phyloP scores from a whole-genome alignment of 2,329 filamentous ascomycete species.

The Colletotrichum somersetense region DNA sequence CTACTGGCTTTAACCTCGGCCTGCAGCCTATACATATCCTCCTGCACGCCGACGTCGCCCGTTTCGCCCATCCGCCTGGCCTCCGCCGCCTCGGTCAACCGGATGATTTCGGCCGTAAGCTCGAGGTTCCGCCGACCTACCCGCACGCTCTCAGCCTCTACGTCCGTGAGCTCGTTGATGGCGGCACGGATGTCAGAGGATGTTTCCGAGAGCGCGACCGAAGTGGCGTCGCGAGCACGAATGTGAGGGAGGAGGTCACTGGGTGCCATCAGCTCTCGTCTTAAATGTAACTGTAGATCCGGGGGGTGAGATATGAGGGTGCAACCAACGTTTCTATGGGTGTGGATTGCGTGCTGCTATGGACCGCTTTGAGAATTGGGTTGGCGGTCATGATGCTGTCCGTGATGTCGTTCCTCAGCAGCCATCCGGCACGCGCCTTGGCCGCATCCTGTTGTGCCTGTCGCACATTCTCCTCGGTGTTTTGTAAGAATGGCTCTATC shows the following conservation, averaged over 20 bases:
- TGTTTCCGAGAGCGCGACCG: conserved; percentile 72
- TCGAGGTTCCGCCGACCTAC: conserved; percentile 71
- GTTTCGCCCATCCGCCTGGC: conserved; percentile 66
- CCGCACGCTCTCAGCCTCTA: conserved; percentile 70
- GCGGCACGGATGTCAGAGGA: conserved; percentile 65
- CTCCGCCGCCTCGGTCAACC: conserved; percentile 69
- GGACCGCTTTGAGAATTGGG: conserved; percentile 82
- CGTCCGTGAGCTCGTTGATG: conserved; percentile 64
- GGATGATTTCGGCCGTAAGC: conserved; percentile 72
- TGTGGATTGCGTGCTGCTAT: conserved; percentile 73
- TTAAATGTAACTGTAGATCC: too few species aligned
- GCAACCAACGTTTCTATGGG: conserved; percentile 73
- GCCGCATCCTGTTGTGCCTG: conserved; percentile 75
- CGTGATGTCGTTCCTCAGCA: conserved; percentile 76
- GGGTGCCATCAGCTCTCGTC: conserved; percentile 40
- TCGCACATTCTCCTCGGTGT: conserved; percentile 52
- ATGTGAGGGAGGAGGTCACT: conserved; percentile 78
- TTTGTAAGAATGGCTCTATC: conserved; percentile 19
- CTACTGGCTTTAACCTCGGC: conserved; percentile 71
- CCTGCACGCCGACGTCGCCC: conserved; percentile 63
- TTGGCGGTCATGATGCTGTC: conserved; percentile 78
- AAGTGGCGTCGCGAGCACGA: conserved; percentile 75
- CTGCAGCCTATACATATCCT: conserved; percentile 71
- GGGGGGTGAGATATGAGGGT: neutral
- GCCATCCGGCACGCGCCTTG: conserved; percentile 77